phyloP scores from a whole-genome alignment of 306 rosid species.

The Rosa rugosa region DNA sequence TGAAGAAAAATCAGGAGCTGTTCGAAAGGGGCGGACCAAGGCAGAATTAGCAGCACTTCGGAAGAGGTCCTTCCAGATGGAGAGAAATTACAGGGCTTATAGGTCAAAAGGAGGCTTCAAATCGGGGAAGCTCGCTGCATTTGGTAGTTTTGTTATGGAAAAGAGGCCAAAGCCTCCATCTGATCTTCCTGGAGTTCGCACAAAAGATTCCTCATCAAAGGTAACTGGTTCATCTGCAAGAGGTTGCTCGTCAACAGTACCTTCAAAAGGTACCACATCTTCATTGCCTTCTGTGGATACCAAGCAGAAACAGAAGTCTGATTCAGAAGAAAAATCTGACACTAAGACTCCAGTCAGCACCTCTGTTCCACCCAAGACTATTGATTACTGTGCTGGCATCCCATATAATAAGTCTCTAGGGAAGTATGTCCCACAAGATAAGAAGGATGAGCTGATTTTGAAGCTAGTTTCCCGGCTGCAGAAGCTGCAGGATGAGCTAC shows the following conservation, averaged over 20 bases:
- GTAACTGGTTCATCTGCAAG: constrained; percentile 24
- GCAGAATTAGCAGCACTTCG: constrained; percentile 51
- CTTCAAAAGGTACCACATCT: constrained; percentile 29
- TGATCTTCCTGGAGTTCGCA: constrained; percentile 33
- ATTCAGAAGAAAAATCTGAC: constrained; percentile 16
- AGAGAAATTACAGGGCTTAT: constrained; percentile 44
- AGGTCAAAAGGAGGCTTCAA: constrained; percentile 47
- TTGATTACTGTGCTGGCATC: constrained; percentile 45
- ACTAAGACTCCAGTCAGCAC: constrained; percentile 22
- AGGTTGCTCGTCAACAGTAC: constrained; percentile 31
- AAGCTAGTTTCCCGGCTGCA: constrained; percentile 44
- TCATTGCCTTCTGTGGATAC: constrained; percentile 9
- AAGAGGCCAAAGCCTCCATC: constrained; percentile 45
- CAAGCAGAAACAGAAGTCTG: constrained; percentile 18
- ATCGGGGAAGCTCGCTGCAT: constrained; percentile 37
- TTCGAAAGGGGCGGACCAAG: constrained; percentile 37
- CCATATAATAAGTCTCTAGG: constrained; percentile 47
- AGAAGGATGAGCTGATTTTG: constrained; percentile 50
- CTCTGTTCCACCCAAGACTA: constrained; percentile 20
- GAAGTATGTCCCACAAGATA: constrained; percentile 42
- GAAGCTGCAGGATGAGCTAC: constrained; percentile 44
- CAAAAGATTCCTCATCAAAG: constrained; percentile 38
- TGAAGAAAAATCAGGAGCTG: constrained; percentile 45
- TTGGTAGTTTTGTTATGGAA: constrained; percentile 43
- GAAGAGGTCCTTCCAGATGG: constrained; percentile 46